Conservation (phyloP, 1,139 yeast species). For the Eremothecium coryli region DNA sequence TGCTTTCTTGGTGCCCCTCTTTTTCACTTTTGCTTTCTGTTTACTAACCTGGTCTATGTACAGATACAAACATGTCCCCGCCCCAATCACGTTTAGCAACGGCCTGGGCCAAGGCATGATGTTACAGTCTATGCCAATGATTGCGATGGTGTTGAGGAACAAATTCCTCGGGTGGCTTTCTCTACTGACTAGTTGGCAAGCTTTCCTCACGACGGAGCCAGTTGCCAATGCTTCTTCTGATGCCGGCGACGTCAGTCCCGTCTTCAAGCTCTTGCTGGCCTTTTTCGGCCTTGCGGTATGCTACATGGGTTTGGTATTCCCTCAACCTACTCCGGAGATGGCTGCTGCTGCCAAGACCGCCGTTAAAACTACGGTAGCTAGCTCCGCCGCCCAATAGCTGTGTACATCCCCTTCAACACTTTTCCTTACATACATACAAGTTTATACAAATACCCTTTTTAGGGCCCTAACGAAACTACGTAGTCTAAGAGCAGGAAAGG, state of each 20-base stretch:
- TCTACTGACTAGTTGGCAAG: conserved; percentile 24
- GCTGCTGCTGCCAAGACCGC: too few relatives aligned
- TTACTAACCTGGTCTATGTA: conserved; percentile 20
- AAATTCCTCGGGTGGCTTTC: conserved; percentile 32
- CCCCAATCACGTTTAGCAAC: conserved; percentile 39
- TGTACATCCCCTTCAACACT: too few relatives aligned
- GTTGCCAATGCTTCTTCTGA: conserved; percentile 17
- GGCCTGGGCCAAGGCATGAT: conserved; percentile 32
- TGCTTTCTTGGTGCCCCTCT: background rate
- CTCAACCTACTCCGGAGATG: conserved; percentile 12
- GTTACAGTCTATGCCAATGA: conserved; percentile 59
- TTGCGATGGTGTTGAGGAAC: conserved; percentile 48
- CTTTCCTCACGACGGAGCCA: conserved; percentile 21
- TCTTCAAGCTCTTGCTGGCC: conserved; percentile 41
- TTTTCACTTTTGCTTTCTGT: background rate
- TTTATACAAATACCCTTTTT: too few relatives aligned
- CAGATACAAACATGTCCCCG: conserved; percentile 34
- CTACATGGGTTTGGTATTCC: conserved; percentile 40
- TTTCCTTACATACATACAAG: too few relatives aligned
- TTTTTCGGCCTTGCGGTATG: conserved; percentile 41
- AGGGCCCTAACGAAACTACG: too few relatives aligned
- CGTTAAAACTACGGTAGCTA: too few relatives aligned
- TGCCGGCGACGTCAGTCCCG: conserved; percentile 34
- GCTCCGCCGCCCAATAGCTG: too few relatives aligned
- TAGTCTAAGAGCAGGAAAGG: too few relatives aligned